Base-by-base conservation (phyloP, 1,284 basidiomycete genomes). In the Leccinum fallax region DNA sequence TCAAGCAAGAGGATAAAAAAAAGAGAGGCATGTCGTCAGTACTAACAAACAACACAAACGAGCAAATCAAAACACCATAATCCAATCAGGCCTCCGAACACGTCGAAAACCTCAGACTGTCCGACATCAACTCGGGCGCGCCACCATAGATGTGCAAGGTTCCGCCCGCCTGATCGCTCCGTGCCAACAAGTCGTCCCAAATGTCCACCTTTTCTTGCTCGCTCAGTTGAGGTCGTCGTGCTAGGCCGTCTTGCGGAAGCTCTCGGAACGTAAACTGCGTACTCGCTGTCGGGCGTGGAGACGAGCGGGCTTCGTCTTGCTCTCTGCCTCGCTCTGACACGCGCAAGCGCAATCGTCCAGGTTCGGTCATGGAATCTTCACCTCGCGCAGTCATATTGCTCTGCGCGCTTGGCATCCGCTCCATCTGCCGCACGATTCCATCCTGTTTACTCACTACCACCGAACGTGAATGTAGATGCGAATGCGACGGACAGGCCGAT, bases 201-300 rank as follows among this genome's bases (percentile, higher is more conserved):
- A 82, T 83, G 9, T 82, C 84, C 8, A 82, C 80, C 76, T 91
- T 91, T 76, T 91, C 87, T 68, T 82, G 74, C 69, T 90, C 87
- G 34, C 83, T 84, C 71, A 86, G 73, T 43, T 70, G 75, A 15
- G 72, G 69, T 54, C 72, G 68, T 48, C 74, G 75, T 21, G 74
- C 73, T 63, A 51, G 64, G 9, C 69, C 68, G 52, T 15, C 24
- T 49, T 15, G 48, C 15, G 48, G 21, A 49, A 86, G 66, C 65
- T 84, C 80, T n/a, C 85, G 81, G 74, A 86, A 87, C 46, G 75
- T 82, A 58, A 82, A 60, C 26, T 77, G 74, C 19, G 75, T 75
- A 4, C 69, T 74, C 13, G 64, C 24, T 9, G 48, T 49, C 21
- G 48, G 15, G 24, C 5, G 8, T 15, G 48, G 48, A 5, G 48